Base-by-base conservation (phyloP, 768 basidiomycete genomes). In the Rickenella mellea region DNA sequence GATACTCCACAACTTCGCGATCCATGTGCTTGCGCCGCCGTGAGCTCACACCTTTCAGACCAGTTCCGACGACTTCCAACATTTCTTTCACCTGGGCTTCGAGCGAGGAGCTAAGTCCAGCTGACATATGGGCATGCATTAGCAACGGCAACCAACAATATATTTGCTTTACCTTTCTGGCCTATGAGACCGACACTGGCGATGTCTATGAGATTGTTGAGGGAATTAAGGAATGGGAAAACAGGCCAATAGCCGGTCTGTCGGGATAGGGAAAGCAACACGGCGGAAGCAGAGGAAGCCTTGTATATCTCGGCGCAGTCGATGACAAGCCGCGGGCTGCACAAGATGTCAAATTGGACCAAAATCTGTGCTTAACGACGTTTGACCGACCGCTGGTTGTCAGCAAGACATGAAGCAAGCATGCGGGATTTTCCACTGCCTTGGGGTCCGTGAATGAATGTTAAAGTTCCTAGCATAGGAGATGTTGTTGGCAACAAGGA, bases 121-220 rank as follows among this genome's bases (percentile, higher is more conserved):
- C 93, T 91, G 46, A 48, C 27, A n/a, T 19, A 36, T 21, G 4
- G 38, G 30, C n/a, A 14, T 22, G 22, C 12, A 22, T n/a, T 21
- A 42, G n/a, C 7, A 19, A 27, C 8, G 26, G 1, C 1, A 14
- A 20, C 4, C 12, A 6, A 17, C n/a, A 32, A 30, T 38, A 30
- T 5, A n/a, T 29, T 38, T n/a, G n/a, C n/a, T 60, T 5, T 41
- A 83, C 88, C 76, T 66, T 97, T 97, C 55, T 96, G 90, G 2
- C 96, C 96, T 51, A 96, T 96, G n/a, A 98, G 55, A 1, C 93
- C 93, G 31, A 92, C 75, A 45, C 81, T 83, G 1, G 89, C 91
- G n/a, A 98, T 70, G 56, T 98, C 94, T 47, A 97, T 76, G 43
- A 98, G 62, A 48, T 76, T 83, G 52, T 75, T 85, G 55, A 89